phyloP scores from a whole-genome alignment of 345 rosid species.

The Eucalyptus pumila region DNA sequence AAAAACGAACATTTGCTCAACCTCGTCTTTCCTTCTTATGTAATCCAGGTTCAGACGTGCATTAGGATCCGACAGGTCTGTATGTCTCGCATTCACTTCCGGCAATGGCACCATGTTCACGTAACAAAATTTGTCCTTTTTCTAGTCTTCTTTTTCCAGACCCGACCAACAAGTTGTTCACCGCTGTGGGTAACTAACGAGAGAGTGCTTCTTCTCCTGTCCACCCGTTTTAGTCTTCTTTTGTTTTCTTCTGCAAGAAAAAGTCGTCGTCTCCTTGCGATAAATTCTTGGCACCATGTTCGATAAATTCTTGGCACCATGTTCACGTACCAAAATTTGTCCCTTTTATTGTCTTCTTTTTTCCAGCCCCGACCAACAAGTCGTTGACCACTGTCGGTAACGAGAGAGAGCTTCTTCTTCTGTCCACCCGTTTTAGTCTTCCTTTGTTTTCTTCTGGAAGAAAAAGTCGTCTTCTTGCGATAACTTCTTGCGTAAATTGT shows the following conservation, averaged over 20 bases:
- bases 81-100: not conserved
- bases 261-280: not conserved
- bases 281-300: too few species aligned
- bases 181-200: not conserved
- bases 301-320: too few species aligned
- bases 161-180: not conserved
- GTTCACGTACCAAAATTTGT: not conserved
- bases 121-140: too few species aligned
- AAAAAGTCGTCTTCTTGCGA: not conserved
- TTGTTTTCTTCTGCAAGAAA: not conserved
- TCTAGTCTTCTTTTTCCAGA: not conserved
- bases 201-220: not conserved
- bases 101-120: not conserved
- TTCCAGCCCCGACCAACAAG: not conserved
- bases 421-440: not conserved
- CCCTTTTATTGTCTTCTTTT: not conserved
- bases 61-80: not conserved
- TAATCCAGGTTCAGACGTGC: not conserved
- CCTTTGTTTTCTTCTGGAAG: not conserved
- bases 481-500: not conserved
- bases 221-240: not conserved
- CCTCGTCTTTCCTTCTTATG: not conserved
- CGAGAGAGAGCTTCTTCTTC: not conserved
- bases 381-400: not conserved
- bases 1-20: not conserved